Evolutionary conservation across 108 stramenopile genomes (phyloP).

Genomic region (Cylindrotheca fusiformis): DNA sequence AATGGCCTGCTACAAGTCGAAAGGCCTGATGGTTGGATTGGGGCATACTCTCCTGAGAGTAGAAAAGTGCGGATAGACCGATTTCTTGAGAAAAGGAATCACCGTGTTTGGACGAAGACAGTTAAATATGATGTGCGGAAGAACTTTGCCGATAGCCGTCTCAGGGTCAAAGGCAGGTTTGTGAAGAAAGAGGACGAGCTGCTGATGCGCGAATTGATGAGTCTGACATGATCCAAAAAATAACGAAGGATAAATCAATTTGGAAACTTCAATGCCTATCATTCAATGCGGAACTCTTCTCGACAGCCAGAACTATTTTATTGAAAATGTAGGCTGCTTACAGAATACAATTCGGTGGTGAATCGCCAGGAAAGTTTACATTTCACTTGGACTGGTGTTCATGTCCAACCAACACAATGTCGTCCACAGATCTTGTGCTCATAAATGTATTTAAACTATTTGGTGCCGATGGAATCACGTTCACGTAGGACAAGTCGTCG

Average conservation of each 20-base stretch:
- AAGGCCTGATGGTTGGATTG: slow-evolving; percentile 90
- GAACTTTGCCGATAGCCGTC: slow-evolving; percentile 95
- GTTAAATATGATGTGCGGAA: slow-evolving; percentile 99
- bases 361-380: too few species aligned
- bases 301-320: too few species aligned
- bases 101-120: slow-evolving; percentile 96
- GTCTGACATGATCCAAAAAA: slow-evolving; percentile 60
- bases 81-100: slow-evolving; percentile 91
- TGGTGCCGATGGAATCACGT: slow-evolving; percentile 38
- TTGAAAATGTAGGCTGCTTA: too few species aligned
- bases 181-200: slow-evolving; percentile 99
- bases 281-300: too few species aligned
- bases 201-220: slow-evolving; percentile 91
- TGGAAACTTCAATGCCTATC: neutral
- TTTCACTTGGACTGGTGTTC: neutral
- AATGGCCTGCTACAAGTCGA: slow-evolving; percentile 71
- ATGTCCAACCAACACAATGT: slow-evolving; percentile 27
- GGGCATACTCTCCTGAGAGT: slow-evolving; percentile 95
- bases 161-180: slow-evolving; percentile 97
- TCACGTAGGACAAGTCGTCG: slow-evolving; percentile 36
- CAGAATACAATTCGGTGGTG: too few species aligned
- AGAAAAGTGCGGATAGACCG: slow-evolving; percentile 83
- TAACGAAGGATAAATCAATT: neutral
- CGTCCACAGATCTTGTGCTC: slow-evolving; percentile 29
- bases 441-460: slow-evolving; percentile 30